Conservation (phyloP, 352 stramenopile species). For the Thalassiosira delicatula region DNA sequence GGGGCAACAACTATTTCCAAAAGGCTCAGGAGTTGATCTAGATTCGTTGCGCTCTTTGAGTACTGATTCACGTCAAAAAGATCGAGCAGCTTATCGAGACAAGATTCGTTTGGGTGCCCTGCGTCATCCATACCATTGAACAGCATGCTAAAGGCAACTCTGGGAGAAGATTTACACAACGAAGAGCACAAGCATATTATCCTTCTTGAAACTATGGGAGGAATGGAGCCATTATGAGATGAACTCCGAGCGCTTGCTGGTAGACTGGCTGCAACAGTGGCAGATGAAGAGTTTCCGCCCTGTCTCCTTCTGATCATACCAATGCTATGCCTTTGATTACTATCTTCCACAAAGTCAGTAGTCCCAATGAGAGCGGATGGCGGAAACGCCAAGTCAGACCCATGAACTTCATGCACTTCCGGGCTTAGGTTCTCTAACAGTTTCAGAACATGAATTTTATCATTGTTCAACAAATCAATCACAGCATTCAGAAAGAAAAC, state of each 20-base stretch:
- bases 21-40: conserved; percentile 92
- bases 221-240: conserved; percentile 68
- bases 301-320: conserved; percentile 66
- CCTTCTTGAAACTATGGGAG: conserved; percentile 88
- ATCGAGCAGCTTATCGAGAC: conserved; percentile 84
- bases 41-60: conserved; percentile 88
- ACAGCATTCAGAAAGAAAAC: conserved; percentile 69
- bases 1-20: conserved; percentile 90
- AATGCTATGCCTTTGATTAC: conserved; percentile 24
- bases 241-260: conserved; percentile 66
- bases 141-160: conserved; percentile 90
- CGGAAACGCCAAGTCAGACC: conserved; percentile 64
- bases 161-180: conserved; percentile 90
- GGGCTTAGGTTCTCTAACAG: conserved; percentile 58
- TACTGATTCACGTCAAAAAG: conserved; percentile 88
- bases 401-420: conserved; percentile 1
- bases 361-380: conserved; percentile 77
- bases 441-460: conserved; percentile 55
- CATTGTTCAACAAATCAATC: conserved; percentile 73
- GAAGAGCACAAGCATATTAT: conserved; percentile 88
- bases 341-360: conserved; percentile 47
- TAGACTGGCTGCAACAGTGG: conserved; percentile 78
- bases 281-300: conserved; percentile 54
- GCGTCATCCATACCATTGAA: conserved; percentile 81
- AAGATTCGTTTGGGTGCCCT: background rate